Evolutionary conservation across 75 land plant species (phyloP), one percentile per base, ranked within the genome.

Genomic region (Selaginella moellendorffii): DNA sequence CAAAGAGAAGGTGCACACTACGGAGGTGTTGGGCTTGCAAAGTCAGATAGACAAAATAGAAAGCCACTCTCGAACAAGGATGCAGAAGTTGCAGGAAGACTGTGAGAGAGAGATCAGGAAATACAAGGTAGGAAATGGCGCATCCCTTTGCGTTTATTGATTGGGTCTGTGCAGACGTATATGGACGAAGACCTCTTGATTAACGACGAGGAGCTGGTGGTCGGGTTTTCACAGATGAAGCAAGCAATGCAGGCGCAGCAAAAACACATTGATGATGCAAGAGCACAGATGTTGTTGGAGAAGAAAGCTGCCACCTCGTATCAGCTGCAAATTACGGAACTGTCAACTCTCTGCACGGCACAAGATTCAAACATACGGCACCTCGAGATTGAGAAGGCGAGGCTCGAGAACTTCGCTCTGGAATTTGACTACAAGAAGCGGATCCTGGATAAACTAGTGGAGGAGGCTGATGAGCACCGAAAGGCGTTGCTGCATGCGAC

Each of bases 171-270:
- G 59, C 68, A 66, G 68, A 24, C 23, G 26, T 46, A 29, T 28
- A 25, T 52, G 23, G 68, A 52, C 12, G 53, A 46, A 54, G 68
- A 66, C 27, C 26, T 53, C 27, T 46, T 66, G 54, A 26, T 42
- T 12, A 66, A 66, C 26, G 68, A 66, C 19, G 68, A 66, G 30
- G 68, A 66, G 30, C 5, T 66, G 1, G 54, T 46, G 54, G 26
- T 17, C 22, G 14, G 54, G 0, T 53, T 51, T 17, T 27, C 25
- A 66, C 62, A 10, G 20, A 18, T 53, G 62, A 10, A 52, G 1
- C 26, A 66, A 54, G 27, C 46, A 24, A 52, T 66, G 24, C 1
- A 25, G 21, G 68, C 24, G 18, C 28, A 66, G 28, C 62, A 28
- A n/a, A 52, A 53, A 27, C n/a, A 54, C 19, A 54, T 28, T 18